These are phyloP conservation scores for Ascochyta koolunga DNA, from an alignment of 2,329 filamentous ascomycete genomes.

Conservation along the genomic window DNA sequence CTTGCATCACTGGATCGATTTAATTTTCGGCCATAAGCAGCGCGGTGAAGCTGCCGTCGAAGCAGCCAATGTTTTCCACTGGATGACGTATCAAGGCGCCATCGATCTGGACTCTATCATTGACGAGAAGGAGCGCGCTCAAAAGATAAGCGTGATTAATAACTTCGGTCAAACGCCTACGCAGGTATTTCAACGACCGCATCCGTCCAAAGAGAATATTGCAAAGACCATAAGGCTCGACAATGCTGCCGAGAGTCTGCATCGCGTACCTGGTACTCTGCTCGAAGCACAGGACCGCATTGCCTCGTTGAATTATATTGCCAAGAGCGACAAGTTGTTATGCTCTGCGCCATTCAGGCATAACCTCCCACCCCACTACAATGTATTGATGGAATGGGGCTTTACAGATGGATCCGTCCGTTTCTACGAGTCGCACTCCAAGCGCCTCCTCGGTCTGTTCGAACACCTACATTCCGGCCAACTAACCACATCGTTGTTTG, in stretches of 20 bases:
- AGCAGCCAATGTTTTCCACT: slow-evolving; percentile 92
- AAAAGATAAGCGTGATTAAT: slow-evolving; percentile 95
- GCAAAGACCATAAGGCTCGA: slow-evolving; percentile 75
- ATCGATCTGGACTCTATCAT: slow-evolving; percentile 90
- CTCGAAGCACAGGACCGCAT: slow-evolving; percentile 79
- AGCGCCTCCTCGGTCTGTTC: slow-evolving; percentile 83
- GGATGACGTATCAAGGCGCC: slow-evolving; percentile 91
- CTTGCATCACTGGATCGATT: slow-evolving; percentile 92
- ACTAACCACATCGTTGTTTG: slow-evolving; percentile 81
- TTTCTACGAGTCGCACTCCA: slow-evolving; percentile 84
- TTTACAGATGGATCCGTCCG: slow-evolving; percentile 91
- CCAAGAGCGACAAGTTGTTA: slow-evolving; percentile 80
- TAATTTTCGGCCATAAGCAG: slow-evolving; percentile 94
- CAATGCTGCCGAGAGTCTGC: slow-evolving; percentile 75
- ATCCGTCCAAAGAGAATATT: slow-evolving; percentile 74
- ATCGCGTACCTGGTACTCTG: slow-evolving; percentile 77
- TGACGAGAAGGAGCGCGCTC: slow-evolving; percentile 83
- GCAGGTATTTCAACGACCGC: slow-evolving; percentile 85
- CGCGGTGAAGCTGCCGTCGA: slow-evolving; percentile 90
- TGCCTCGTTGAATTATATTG: slow-evolving; percentile 75
- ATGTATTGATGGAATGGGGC: slow-evolving; percentile 95
- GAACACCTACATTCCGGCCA: slow-evolving; percentile 94
- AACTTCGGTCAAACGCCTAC: slow-evolving; percentile 98
- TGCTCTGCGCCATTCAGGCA: slow-evolving; percentile 84
- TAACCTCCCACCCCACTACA: slow-evolving; percentile 83